These are phyloP conservation scores for Cyberlindnera mississippiensis DNA, from an alignment of 805 yeast species.

Conservation along the genomic window DNA sequence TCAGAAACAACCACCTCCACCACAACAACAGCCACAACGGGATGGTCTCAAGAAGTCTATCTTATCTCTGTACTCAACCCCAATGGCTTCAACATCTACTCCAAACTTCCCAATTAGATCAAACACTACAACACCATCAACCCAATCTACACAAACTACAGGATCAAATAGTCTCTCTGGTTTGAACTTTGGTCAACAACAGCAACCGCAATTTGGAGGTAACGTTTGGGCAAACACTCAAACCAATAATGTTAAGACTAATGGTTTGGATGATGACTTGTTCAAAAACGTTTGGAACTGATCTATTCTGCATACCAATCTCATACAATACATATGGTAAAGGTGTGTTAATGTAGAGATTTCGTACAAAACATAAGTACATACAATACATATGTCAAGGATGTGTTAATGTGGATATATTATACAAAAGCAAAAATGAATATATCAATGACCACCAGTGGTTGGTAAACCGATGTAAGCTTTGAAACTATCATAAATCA, in stretches of 20 bases:
- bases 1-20: slow-evolving; percentile 13
- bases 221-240: slow-evolving; percentile 10
- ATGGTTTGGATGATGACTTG: slow-evolving; percentile 53
- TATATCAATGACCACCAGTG: slow-evolving; percentile 53
- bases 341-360: background rate
- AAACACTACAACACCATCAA: slow-evolving; percentile 3
- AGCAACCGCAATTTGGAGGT: too few relatives aligned
- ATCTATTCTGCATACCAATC: background rate
- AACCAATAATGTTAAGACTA: slow-evolving; percentile 2
- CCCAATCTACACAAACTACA: slow-evolving; percentile 12
- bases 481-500: slow-evolving; percentile 93
- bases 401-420: background rate
- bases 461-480: slow-evolving; percentile 94
- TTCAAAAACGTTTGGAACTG: slow-evolving; percentile 68
- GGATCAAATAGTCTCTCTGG: slow-evolving; percentile 8
- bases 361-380: background rate
- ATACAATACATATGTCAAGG: background rate
- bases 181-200: slow-evolving; percentile 2
- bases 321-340: background rate
- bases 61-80: slow-evolving; percentile 78
- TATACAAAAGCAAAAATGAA: background rate
- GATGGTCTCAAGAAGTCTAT: slow-evolving; percentile 86
- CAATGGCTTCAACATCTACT: slow-evolving; percentile 25
- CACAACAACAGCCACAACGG: slow-evolving; percentile 19
- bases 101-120: slow-evolving; percentile 20